Evolutionary conservation across 148 eudicot species (phyloP), one percentile per base, ranked within the genome.

Genomic region (Polygonum maritimum): DNA sequence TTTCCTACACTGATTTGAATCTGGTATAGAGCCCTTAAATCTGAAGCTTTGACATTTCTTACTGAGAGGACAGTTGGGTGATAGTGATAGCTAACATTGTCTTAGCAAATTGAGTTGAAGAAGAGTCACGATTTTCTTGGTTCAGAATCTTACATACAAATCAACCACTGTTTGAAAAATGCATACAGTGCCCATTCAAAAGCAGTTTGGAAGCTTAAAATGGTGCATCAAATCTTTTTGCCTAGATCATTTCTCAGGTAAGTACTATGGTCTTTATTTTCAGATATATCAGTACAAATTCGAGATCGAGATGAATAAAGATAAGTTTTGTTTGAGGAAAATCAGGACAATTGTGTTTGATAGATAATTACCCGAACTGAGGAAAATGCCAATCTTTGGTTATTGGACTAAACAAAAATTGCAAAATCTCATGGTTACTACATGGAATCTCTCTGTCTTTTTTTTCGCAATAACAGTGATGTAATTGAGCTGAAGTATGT

Each of bases 181-280:
- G 45, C 6, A 41, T 41, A 1, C 45, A 41, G 8, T 5, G 45
- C 45, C 45, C 45, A 5, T 41, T 41, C 4, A 3, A 41, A 41
- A n/a, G n/a, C n/a, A 60, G 5, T 4, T 62, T 62, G 69, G 69
- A 62, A 31, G 11, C 13, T 36, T 62, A 33, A 62, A 62, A 60
- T 60, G 38, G 10, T 60, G 2, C 11, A 60, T 31, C 12, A 7
- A 60, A 26, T 60, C 41, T n/a, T n/a, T 14, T 22, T 65, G 3
- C 44, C 71, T 15, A 65, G 41, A 35, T 35, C 14, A n/a, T 65
- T 19, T n/a, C 33, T 86, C 86, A 95, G 99, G 99, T 95, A 79
- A 76, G 51, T 35, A 16, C 41, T 21, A n/a, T 7, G 19, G 8
- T 36, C 8, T 35, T 14, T 18, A 35, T n/a, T 36, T 35, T 4